Percentiles rank a stretch among this genome's conserved stretches.
Evolutionary conservation across 345 rosid species (phyloP).

Genomic region (Hibiscus trionum): DNA sequence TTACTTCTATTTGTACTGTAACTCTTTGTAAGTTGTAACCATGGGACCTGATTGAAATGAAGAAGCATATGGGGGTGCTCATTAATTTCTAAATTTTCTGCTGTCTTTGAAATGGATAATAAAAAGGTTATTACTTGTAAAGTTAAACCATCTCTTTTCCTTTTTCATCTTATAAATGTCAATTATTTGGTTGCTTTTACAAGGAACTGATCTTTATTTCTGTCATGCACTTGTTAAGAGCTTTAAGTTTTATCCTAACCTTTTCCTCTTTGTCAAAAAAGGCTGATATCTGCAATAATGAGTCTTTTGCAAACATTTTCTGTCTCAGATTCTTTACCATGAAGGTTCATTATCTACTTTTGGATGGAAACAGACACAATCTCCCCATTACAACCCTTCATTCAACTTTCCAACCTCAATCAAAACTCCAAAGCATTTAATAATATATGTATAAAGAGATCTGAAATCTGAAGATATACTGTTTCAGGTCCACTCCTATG

Average conservation of each 20-base stretch:
- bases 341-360: constrained; percentile 15
- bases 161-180: neutral
- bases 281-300: constrained; percentile 11
- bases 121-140: neutral
- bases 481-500: too few species aligned
- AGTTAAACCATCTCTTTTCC: neutral
- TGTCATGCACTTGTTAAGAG: constrained; percentile 4
- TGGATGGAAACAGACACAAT: constrained; percentile 3
- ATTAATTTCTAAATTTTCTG: constrained; percentile 1
- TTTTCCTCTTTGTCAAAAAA: constrained; percentile 16
- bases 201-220: neutral
- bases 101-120: constrained; percentile 5
- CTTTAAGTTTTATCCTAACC: too few species aligned
- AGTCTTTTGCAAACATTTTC: constrained; percentile 11
- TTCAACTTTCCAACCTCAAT: constrained; percentile 13
- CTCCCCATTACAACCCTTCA: neutral
- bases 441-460: too few species aligned
- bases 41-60: constrained; percentile 30
- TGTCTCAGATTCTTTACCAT: constrained; percentile 17
- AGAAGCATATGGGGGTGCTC: constrained; percentile 18
- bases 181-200: constrained; percentile 12
- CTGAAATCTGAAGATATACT: too few species aligned
- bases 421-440: neutral
- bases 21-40: constrained; percentile 28
- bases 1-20: constrained; percentile 12